Base-by-base conservation (phyloP, 2,329 filamentous ascomycete species). In the Alternaria ventricosa region DNA sequence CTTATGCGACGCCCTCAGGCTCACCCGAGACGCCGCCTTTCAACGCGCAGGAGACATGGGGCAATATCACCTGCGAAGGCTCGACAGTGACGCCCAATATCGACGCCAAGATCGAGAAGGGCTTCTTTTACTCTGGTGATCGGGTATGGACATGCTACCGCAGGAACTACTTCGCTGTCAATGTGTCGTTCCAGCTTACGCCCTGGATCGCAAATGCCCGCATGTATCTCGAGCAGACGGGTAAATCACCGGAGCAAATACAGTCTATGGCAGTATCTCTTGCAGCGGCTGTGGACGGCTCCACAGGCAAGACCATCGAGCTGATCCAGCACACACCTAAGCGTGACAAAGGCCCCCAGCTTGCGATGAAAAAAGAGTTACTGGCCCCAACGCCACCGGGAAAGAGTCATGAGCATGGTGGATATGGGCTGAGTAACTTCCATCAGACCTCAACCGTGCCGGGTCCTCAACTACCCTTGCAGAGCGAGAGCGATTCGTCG, bases 291-390 rank as follows among this genome's bases (percentile, higher is more conserved):
- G 92, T 96, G 3, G 91, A 94, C 57, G 91, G 90, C 53, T 88
- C 90, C 55, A 87, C 89, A 55, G 89, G 88, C 28, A 94, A 97
- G 79, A 85, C 83, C 55, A 93, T 96, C 64, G 92, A 96, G 68
- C 84, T 97, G 13, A 91, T 97, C 5, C 93, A 97, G 78, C 93
- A 97, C 78, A 97, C 94, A 0, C 93, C 94, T 0, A 97, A 97
- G 80, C 87, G 94, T 68, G 94, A 97, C 84, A 95, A 95, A 76
- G 93, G 93, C 0, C 93, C 93, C 1, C 91, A 94, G 63, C 86
- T 87, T 60, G 88, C 91, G 51, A 88, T 89, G 73, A 90, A 90
- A 66, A 93, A 94, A 5, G 88, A 89, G 36, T 87, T 88, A 44
- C 84, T 97, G 27, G 84, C 87, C 12, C 90, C 93, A 6, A 89